Base-by-base conservation (phyloP, 1,284 basidiomycete species). In the Erythrobasidium hasegawianum region DNA sequence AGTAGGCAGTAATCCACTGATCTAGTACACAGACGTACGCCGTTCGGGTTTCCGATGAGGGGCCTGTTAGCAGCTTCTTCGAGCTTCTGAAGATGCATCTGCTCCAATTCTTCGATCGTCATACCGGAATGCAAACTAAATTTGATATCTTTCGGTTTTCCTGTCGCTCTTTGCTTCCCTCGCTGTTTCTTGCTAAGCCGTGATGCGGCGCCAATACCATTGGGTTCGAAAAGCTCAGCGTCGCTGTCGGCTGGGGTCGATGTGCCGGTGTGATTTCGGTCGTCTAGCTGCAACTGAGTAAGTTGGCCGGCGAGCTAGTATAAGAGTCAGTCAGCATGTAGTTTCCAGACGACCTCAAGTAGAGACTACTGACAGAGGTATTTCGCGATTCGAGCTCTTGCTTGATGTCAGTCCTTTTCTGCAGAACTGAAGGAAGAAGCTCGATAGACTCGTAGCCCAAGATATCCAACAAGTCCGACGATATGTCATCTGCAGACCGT, bases 361-460 rank as follows among this genome's bases (percentile, higher is more conserved):
- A 11, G 45, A 33, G 27, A 22, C 10, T 39, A 47, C 54, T 2
- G 16, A 64, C 61, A 33, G 53, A 24, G 22, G 27, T 16, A 22
- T 16, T 58, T 41, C 26, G 20, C 13, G 9, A 24, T 20, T 39
- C 53, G 3, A 64, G 11, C 22, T 41, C 16, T 11, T 18, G 50
- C 41, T 45, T 41, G 20, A 59, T 20, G 18, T 55, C 65, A 22
- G 5, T n/a, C 24, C 62, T 57, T 22, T 56, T 56, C 18, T 43
- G 33, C 26, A 65, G 38, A n/a, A 65, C 26, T 7, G n/a, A n/a
- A 7, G 62, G 62, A 18, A 65, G 13, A 1, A 53, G 47, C 18
- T 65, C 62, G 27, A 65, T 65, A 24, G 40, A 18, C 18, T 65
- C 62, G 38, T 57, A 65, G n/a, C 62, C 62, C 22, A 65, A 39